phyloP scores from a whole-genome alignment of 768 basidiomycete genomes.

The Butyriboletus loyo region DNA sequence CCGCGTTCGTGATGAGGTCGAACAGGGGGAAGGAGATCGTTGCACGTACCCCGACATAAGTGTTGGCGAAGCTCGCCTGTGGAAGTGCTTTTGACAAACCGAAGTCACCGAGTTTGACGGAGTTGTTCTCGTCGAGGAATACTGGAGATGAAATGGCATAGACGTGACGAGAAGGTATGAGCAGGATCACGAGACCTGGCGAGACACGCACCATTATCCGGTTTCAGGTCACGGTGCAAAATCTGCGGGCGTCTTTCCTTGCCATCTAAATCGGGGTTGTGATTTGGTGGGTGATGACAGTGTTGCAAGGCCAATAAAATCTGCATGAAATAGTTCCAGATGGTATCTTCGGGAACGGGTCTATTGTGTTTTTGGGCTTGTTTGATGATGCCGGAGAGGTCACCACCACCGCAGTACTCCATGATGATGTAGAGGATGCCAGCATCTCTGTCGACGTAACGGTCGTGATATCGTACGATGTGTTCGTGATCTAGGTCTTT shows the following conservation, averaged over 20 bases:
- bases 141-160: conserved; percentile 45
- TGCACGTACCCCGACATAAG: conserved; percentile 87
- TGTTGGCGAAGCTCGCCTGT: conserved; percentile 87
- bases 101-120: conserved; percentile 96
- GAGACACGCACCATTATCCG: conserved; percentile 79
- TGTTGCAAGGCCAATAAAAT: conserved; percentile 85
- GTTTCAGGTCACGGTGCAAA: conserved; percentile 93
- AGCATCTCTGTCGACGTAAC: conserved; percentile 84
- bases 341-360: conserved; percentile 83
- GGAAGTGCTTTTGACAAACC: conserved; percentile 91
- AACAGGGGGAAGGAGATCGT: not conserved
- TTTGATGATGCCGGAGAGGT: conserved; percentile 86
- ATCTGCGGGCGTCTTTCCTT: conserved; percentile 67
- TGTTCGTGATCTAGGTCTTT: conserved; percentile 94
- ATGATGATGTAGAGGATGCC: conserved; percentile 96
- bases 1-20: conserved; percentile 31
- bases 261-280: conserved; percentile 37
- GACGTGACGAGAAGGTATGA: not conserved
- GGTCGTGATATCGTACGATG: conserved; percentile 94
- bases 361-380: conserved; percentile 64
- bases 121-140: conserved; percentile 80
- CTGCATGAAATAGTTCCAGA: conserved; percentile 97
- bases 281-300: conserved; percentile 77
- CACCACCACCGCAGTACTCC: conserved; percentile 98
- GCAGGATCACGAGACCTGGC: not conserved